These are phyloP conservation scores for Fistulinella cinereoalba DNA, from an alignment of 1,284 basidiomycete species.

Conservation along the genomic window DNA sequence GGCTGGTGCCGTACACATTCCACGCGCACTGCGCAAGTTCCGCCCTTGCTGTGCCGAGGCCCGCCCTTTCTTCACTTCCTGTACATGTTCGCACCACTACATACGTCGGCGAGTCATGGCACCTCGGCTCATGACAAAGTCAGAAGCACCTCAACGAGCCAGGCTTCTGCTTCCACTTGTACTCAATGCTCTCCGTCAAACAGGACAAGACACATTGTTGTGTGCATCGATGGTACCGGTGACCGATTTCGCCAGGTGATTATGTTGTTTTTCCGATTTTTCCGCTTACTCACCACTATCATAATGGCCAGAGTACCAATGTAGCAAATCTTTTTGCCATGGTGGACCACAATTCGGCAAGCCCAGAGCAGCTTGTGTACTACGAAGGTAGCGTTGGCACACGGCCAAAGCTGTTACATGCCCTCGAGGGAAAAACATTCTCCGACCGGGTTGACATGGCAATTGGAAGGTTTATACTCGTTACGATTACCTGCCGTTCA, in stretches of 20 bases:
- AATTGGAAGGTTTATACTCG: conserved; percentile 21
- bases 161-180: too few species aligned
- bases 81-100: too few species aligned
- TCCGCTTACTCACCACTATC: conserved; percentile 8
- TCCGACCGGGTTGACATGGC: conserved; percentile 27
- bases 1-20: too few species aligned
- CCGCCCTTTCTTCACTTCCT: too few species aligned
- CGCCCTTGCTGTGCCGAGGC: too few species aligned
- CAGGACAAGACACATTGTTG: too few species aligned
- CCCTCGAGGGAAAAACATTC: conserved; percentile 16
- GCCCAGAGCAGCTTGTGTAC: conserved; percentile 30
- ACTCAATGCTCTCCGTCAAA: too few species aligned
- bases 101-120: too few species aligned
- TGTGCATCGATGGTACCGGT: conserved; percentile 32
- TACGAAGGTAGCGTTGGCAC: too few species aligned
- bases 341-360: conserved; percentile 18
- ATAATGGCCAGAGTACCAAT: conserved; percentile 36
- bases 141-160: too few species aligned
- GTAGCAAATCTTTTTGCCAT: conserved; percentile 34
- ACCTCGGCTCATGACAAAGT: too few species aligned
- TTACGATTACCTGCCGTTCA: neutral
- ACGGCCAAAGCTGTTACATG: conserved; percentile 20
- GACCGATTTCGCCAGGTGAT: conserved; percentile 30
- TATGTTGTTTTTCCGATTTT: neutral
- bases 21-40: too few species aligned